Evolutionary conservation across 495 filamentous ascomycete genomes (phyloP), one percentile per base, ranked within the genome.

Genomic region (Podospora bellae-mahoneyi): DNA sequence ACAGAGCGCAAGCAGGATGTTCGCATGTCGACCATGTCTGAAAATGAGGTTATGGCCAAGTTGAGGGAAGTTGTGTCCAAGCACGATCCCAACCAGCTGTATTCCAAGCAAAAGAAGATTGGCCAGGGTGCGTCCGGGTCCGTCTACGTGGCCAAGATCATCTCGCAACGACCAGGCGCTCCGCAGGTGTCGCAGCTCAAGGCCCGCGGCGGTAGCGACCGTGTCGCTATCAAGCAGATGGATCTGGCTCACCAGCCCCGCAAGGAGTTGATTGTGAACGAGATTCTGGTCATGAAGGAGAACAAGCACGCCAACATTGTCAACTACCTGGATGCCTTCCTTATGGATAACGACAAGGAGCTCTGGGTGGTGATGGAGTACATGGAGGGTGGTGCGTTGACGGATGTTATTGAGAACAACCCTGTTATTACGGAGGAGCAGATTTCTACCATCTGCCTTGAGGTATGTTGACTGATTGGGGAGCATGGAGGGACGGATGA

Each of bases 281-380:
- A 99, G 73, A 99, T 99, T 73, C 92, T 98, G 79, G 95, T 99
- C 64, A 99, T 99, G 95, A 97, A 97, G 82, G 96, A 98, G 79
- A 96, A 91, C 82, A 91, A 93, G 75, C 94, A 98, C 78, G 87
- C 91, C 26, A 99, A 99, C 78, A 98, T 99, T 80, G 95, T 99
- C 81, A 99, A 99, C 80, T 99, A 96, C 82, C 83, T 99, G 30
- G 95, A 99, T 75, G 94, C 95, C 0, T 99, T 97, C 84, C 82
- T 99, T 73, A 91, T 94, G 71, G 95, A 96, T 73, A 91, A 92
- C 73, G 92, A 90, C 77, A 87, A 90, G 68, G 96, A 99, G 76
- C 85, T 99, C 30, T 99, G 95, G 95, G 93, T 99, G 23, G 95
- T 99, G 39, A 97, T 99, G 96, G 95, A 99, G 79, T 99, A 95